Evolutionary conservation across 805 yeast species (phyloP).

Genomic region (Zygosaccharomyces lentus): DNA sequence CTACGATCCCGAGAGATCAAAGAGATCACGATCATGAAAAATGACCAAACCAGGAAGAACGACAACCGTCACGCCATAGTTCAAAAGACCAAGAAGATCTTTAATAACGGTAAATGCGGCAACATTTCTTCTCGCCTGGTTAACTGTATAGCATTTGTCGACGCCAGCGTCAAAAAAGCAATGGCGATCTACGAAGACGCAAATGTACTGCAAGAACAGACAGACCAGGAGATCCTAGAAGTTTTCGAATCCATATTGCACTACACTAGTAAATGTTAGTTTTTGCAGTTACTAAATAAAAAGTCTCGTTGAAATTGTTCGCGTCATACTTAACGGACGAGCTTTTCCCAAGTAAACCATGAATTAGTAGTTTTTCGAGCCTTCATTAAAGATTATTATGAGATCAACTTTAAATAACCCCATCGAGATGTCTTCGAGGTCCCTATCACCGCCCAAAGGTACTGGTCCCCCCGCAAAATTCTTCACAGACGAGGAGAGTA

Average conservation of each 20-base stretch:
- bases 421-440: constrained; percentile 8
- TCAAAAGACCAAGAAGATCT: constrained; percentile 30
- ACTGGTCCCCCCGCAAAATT: constrained; percentile 11
- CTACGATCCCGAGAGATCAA: constrained; percentile 38
- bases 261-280: constrained; percentile 8
- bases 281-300: constrained; percentile 4
- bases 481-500: constrained; percentile 43
- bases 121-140: constrained; percentile 19
- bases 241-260: constrained; percentile 16
- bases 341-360: neutral
- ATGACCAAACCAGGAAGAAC: constrained; percentile 12
- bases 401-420: neutral
- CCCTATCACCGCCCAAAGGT: constrained; percentile 10
- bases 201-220: constrained; percentile 7
- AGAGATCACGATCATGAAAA: constrained; percentile 30
- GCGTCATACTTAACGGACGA: constrained; percentile 4
- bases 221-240: constrained; percentile 14
- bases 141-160: constrained; percentile 23
- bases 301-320: neutral
- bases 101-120: constrained; percentile 28
- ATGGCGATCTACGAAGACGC: constrained; percentile 22
- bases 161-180: constrained; percentile 22
- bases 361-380: neutral
- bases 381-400: neutral
- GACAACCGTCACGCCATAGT: constrained; percentile 15